Evolutionary conservation across 768 basidiomycete species (phyloP).

Genomic region (Hortiboletus flavorubellus): DNA sequence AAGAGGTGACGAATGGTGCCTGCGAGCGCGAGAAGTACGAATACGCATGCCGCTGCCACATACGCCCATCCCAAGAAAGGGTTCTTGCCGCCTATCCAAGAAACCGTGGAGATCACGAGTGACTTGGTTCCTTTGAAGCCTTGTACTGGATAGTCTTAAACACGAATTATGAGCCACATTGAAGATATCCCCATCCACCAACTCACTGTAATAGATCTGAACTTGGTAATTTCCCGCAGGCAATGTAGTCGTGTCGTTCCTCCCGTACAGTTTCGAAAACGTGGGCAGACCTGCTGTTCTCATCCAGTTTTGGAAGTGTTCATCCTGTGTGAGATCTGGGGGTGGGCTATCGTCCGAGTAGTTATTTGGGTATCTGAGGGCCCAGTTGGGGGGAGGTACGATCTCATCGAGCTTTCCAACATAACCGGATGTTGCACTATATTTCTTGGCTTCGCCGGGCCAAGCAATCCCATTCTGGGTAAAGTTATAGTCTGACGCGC

Average conservation of each 20-base stretch:
- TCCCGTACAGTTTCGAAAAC: conserved; percentile 91
- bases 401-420: conserved; percentile 53
- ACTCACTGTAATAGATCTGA: conserved; percentile 71
- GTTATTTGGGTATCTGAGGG: conserved; percentile 60
- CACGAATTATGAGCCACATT: conserved; percentile 2
- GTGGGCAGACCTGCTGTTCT: conserved; percentile 95
- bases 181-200: not conserved
- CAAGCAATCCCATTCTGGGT: conserved; percentile 86
- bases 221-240: conserved; percentile 72
- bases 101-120: conserved; percentile 93
- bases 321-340: conserved; percentile 71
- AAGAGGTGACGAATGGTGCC: conserved; percentile 92
- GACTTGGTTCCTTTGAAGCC: conserved; percentile 95
- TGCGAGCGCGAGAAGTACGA: conserved; percentile 80
- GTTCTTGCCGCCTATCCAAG: conserved; percentile 99
- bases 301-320: conserved; percentile 99
- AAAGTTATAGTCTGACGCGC: conserved; percentile 60
- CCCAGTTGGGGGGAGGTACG: conserved; percentile 95
- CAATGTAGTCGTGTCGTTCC: conserved; percentile 81
- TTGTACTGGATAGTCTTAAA: conserved; percentile 87
- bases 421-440: conserved; percentile 57
- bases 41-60: conserved; percentile 82
- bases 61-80: conserved; percentile 99
- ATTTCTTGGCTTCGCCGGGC: conserved; percentile 93
- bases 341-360: conserved; percentile 64